Evolutionary conservation across 1,284 basidiomycete genomes (phyloP).

Genomic region (Moesziomyces sp.): DNA sequence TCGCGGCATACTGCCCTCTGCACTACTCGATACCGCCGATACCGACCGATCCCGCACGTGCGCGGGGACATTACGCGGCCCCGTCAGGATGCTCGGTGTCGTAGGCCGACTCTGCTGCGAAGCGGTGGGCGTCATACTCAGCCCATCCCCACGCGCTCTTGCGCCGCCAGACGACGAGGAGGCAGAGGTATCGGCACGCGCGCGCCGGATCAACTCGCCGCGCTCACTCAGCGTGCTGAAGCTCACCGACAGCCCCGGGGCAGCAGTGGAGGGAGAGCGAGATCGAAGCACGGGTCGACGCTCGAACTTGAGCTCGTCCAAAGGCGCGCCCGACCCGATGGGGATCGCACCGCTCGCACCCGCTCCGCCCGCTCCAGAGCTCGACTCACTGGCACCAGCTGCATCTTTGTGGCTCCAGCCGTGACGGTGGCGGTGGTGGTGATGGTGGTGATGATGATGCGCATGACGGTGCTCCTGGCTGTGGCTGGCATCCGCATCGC

Average conservation of each 20-base stretch:
- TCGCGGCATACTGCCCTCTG: constrained; percentile 31
- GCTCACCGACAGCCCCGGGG: constrained; percentile 40
- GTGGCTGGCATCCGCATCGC: not conserved
- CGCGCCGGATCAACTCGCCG: constrained; percentile 9
- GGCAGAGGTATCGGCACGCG: constrained; percentile 34
- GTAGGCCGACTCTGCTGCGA: constrained; percentile 29
- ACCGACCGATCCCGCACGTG: constrained; percentile 24
- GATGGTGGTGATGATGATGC: constrained; percentile 26
- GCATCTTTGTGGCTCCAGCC: not conserved
- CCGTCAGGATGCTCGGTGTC: constrained; percentile 18
- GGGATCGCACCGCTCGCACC: constrained; percentile 5
- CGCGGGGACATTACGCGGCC: constrained; percentile 12
- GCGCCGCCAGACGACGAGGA: constrained; percentile 20
- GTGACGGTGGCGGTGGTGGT: constrained; percentile 24
- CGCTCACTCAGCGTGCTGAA: constrained; percentile 39
- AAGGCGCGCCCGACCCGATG: constrained; percentile 7
- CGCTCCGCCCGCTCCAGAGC: not conserved
- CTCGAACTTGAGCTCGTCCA: constrained; percentile 53
- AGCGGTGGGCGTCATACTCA: constrained; percentile 35
- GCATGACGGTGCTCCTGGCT: not conserved
- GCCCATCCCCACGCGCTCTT: constrained; percentile 13
- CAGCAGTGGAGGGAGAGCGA: constrained; percentile 44
- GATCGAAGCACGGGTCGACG: constrained; percentile 56
- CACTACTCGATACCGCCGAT: constrained; percentile 19
- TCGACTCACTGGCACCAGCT: not conserved